Percentiles rank a stretch among this genome's conserved stretches.
These are phyloP conservation scores for Prunus armeniaca DNA, from an alignment of 306 rosid genomes.

Conservation along the genomic window DNA sequence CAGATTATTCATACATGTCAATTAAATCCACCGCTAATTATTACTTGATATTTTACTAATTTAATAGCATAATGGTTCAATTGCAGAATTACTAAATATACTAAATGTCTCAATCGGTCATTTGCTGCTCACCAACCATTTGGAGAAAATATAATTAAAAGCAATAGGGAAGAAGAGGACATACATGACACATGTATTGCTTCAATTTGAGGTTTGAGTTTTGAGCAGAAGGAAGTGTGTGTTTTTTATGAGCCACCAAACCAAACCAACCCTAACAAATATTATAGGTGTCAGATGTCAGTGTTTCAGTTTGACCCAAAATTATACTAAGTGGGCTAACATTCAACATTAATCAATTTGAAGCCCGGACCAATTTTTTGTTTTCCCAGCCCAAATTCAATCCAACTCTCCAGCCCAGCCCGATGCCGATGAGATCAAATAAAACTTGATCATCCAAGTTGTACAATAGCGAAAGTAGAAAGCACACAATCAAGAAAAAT, in stretches of 20 bases:
- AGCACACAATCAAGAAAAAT: too few relatives aligned
- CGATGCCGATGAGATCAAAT: too few relatives aligned
- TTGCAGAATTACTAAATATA: not conserved
- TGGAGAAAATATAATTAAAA: not conserved
- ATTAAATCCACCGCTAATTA: too few relatives aligned
- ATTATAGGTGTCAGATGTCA: not conserved
- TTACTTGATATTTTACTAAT: not conserved
- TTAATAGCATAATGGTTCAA: not conserved
- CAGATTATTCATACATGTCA: too few relatives aligned
- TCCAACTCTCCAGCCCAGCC: too few relatives aligned
- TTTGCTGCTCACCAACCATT: not conserved
- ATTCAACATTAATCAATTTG: too few relatives aligned
- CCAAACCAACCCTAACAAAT: not conserved
- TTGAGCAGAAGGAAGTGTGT: not conserved
- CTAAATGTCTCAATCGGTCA: not conserved
- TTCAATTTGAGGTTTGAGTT: not conserved
- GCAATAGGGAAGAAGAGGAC: not conserved
- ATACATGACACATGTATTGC: not conserved
- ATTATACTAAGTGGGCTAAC: too few relatives aligned
- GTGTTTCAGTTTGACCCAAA: too few relatives aligned
- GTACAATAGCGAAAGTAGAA: too few relatives aligned
- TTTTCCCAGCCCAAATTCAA: too few relatives aligned
- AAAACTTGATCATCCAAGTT: too few relatives aligned
- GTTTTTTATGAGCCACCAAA: not conserved
- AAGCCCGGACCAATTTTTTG: too few relatives aligned